Conservation (phyloP, 768 basidiomycete species). For the Lactarius evosmus region DNA sequence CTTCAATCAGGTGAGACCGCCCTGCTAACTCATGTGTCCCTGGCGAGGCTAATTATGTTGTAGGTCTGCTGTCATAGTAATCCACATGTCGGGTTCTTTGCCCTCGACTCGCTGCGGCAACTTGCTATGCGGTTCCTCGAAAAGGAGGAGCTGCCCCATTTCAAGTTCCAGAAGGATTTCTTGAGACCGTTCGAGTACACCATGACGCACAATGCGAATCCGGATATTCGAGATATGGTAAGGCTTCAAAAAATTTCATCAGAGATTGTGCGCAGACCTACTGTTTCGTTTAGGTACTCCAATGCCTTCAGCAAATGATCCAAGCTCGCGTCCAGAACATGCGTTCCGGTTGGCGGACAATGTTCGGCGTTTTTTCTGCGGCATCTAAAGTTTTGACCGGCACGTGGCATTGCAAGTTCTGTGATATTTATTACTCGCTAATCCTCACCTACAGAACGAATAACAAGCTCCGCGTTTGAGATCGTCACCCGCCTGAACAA, state of each 20-base stretch:
- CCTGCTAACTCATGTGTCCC: neutral
- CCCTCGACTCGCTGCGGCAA: conserved; percentile 93
- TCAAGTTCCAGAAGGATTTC: conserved; percentile 99
- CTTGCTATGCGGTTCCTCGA: conserved; percentile 98
- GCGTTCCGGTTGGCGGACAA: conserved; percentile 97
- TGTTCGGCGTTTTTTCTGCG: conserved; percentile 98
- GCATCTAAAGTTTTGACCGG: conserved; percentile 91
- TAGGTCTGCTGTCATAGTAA: conserved; percentile 99
- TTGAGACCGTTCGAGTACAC: conserved; percentile 97
- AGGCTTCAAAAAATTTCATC: conserved; percentile 6
- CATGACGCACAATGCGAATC: conserved; percentile 94
- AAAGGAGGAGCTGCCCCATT: conserved; percentile 96
- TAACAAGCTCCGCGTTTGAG: conserved; percentile 92
- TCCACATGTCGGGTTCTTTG: conserved; percentile 94
- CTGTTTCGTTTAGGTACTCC: conserved; percentile 62
- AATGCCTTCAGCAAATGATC: conserved; percentile 98
- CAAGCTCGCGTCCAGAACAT: conserved; percentile 92
- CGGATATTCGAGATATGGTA: conserved; percentile 96
- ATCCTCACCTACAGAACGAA: conserved; percentile 58
- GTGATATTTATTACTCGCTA: conserved; percentile 13
- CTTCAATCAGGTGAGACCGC: conserved; percentile 80
- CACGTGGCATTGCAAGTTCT: conserved; percentile 35
- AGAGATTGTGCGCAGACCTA: neutral
- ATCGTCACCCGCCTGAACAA: conserved; percentile 89
- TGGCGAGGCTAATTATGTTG: conserved; percentile 14